These are phyloP conservation scores for Blastobotrys attinorum DNA, from an alignment of 805 yeast genomes.

Conservation along the genomic window DNA sequence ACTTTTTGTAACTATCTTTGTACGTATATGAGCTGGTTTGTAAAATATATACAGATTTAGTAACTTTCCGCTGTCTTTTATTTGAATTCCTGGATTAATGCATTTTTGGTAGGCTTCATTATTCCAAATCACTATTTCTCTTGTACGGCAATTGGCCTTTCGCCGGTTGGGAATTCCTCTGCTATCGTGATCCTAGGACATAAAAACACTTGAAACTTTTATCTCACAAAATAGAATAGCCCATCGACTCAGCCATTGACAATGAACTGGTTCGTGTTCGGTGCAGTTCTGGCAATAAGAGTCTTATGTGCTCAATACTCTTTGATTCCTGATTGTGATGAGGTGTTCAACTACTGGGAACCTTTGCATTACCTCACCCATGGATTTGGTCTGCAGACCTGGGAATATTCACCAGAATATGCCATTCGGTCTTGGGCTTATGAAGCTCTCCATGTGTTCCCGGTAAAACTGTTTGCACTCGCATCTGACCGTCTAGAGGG, in stretches of 20 bases:
- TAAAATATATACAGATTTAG: no score
- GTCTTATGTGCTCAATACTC: constrained; percentile 41
- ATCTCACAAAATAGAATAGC: no score
- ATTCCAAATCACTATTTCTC: no score
- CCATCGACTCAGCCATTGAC: no score
- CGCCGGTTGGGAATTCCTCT: no score
- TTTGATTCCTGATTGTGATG: constrained; percentile 88
- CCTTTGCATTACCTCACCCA: constrained; percentile 73
- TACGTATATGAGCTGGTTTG: background rate
- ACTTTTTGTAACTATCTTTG: background rate
- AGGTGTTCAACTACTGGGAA: constrained; percentile 89
- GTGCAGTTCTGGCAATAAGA: constrained; percentile 22
- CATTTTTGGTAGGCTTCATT: no score
- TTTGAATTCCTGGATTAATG: no score
- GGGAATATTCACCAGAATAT: constrained; percentile 91
- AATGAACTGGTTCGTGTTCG: no score
- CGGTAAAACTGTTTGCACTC: constrained; percentile 16
- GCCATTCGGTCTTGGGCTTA: constrained; percentile 85
- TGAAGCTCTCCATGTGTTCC: constrained; percentile 39
- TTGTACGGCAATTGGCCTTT: no score
- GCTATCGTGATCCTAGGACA: no score
- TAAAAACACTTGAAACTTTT: no score
- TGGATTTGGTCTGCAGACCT: constrained; percentile 86
- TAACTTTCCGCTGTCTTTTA: no score
- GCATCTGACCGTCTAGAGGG: constrained; percentile 14